Evolutionary conservation across 768 basidiomycete species (phyloP).

Genomic region (Mycena maculata): DNA sequence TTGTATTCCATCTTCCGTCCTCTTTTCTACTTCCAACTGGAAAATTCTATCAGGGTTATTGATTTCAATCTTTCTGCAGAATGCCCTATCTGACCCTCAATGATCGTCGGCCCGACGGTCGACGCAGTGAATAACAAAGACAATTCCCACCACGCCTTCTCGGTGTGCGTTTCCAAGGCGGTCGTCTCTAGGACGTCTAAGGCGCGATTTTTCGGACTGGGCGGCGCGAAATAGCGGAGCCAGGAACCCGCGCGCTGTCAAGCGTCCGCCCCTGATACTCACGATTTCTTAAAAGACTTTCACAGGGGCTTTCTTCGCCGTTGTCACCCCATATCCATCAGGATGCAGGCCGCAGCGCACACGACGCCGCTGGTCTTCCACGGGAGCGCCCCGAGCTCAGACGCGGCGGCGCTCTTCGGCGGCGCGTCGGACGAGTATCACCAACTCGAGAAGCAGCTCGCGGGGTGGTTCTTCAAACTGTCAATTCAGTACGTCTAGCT

Average conservation of each 20-base stretch:
- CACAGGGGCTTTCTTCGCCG: not conserved
- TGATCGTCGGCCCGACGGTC: too few species aligned
- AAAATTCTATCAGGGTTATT: too few species aligned
- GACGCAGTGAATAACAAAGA: too few species aligned
- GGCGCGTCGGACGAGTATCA: constrained; percentile 14
- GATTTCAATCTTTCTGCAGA: too few species aligned
- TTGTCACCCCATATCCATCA: too few species aligned
- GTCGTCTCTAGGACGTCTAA: too few species aligned
- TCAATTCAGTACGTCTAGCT: constrained; percentile 20
- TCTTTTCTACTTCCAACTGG: too few species aligned
- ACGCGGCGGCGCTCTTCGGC: not conserved
- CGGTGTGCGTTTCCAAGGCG: too few species aligned
- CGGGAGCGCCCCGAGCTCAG: not conserved
- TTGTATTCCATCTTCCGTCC: too few species aligned
- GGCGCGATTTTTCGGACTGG: too few species aligned
- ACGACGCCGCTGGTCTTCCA: constrained; percentile 13
- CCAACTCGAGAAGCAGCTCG: constrained; percentile 22
- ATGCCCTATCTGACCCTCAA: too few species aligned
- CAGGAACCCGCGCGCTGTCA: not conserved
- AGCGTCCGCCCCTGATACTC: not conserved
- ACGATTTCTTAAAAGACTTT: not conserved
- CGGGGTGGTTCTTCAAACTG: constrained; percentile 22
- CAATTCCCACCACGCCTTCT: too few species aligned
- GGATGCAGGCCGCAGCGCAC: constrained; percentile 20
- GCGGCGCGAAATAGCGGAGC: not conserved